Conservation (phyloP, 352 stramenopile species). For the Phytopythium cucurbitacearum region DNA sequence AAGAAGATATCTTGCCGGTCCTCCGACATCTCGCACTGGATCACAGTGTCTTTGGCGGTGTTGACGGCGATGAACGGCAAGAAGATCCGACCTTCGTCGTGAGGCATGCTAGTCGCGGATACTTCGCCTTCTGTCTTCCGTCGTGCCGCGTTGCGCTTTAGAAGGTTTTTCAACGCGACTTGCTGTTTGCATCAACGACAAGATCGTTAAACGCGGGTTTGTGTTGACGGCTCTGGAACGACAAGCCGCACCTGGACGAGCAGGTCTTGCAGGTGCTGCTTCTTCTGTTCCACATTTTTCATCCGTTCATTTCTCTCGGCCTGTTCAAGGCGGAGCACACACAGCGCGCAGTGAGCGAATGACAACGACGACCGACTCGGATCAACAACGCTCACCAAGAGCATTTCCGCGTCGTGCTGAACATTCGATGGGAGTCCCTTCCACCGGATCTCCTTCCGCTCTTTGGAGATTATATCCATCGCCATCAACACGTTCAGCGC, state of each 20-base stretch:
- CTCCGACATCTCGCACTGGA: constrained; percentile 96
- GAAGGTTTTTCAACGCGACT: constrained; percentile 93
- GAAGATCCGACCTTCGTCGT: constrained; percentile 86
- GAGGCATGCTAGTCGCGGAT: constrained; percentile 17
- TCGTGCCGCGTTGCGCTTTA: constrained; percentile 82
- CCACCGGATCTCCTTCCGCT: constrained; percentile 92
- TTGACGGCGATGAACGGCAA: constrained; percentile 98
- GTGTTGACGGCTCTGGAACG: not conserved
- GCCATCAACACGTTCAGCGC: constrained; percentile 97
- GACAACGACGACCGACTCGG: not conserved
- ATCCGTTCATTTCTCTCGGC: constrained; percentile 68
- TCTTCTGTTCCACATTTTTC: constrained; percentile 85
- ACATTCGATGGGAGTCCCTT: constrained; percentile 77
- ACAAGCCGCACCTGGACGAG: constrained; percentile 65
- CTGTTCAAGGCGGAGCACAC: constrained; percentile 15
- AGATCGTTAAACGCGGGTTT: not conserved
- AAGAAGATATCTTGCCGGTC: constrained; percentile 95
- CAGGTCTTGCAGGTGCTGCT: constrained; percentile 90
- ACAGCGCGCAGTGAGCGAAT: not conserved
- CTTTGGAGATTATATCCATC: constrained; percentile 98
- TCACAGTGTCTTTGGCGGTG: constrained; percentile 91
- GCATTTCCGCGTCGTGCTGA: constrained; percentile 84
- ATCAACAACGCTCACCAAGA: constrained; percentile 41
- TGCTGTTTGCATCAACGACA: constrained; percentile 37
- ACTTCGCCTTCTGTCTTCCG: constrained; percentile 42